phyloP scores from a whole-genome alignment of 202 grass and related monocot species.

The Zizania palustris region DNA sequence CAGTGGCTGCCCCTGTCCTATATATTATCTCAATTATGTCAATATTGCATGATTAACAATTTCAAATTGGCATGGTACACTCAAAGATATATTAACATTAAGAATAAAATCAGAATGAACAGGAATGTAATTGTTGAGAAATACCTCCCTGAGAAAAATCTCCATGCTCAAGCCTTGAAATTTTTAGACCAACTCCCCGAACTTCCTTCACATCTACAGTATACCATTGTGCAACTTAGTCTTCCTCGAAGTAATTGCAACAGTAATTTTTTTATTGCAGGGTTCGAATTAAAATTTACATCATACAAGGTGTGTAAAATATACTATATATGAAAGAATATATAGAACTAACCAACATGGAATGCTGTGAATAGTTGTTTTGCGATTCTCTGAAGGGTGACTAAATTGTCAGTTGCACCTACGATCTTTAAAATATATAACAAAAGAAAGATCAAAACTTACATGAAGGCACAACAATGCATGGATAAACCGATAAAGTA shows the following conservation, averaged over 20 bases:
- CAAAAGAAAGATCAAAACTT: constrained; percentile 22
- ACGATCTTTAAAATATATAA: constrained; percentile 57
- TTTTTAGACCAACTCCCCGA: constrained; percentile 81
- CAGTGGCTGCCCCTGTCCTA: not conserved
- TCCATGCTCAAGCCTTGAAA: constrained; percentile 75
- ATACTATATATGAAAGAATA: constrained; percentile 21
- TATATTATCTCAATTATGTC: not conserved
- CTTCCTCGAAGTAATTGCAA: constrained; percentile 24
- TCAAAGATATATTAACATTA: not conserved
- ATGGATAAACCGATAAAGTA: constrained; percentile 12
- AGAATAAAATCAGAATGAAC: constrained; percentile 20
- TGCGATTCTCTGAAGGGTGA: constrained; percentile 68
- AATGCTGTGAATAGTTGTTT: constrained; percentile 83
- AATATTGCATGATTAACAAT: not conserved
- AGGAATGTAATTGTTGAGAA: constrained; percentile 20
- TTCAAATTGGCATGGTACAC: not conserved
- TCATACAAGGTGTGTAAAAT: not conserved
- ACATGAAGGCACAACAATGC: constrained; percentile 15
- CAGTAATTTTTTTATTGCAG: not conserved
- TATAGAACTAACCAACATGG: constrained; percentile 59
- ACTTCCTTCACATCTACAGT: constrained; percentile 92
- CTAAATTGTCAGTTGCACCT: constrained; percentile 72
- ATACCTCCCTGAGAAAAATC: constrained; percentile 57
- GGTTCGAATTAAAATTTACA: not conserved
- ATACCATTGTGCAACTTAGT: constrained; percentile 26